Evolutionary conservation across 352 stramenopile species (phyloP).

Genomic region (Phytophthora pluvialis): DNA sequence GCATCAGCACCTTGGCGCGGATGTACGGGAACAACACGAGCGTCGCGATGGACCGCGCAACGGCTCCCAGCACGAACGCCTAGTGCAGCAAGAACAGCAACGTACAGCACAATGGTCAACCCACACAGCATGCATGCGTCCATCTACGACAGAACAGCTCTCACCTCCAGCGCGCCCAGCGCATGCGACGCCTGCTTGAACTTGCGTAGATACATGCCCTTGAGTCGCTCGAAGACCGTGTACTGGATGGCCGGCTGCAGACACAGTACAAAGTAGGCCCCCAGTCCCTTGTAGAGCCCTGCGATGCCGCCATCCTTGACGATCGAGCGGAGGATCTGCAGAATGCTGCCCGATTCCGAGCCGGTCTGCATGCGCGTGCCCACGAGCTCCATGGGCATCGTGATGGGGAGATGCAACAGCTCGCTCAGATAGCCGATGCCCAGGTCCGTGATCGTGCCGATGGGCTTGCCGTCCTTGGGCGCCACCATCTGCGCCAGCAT

Average conservation of each 20-base stretch:
- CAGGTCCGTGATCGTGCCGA: slow-evolving; percentile 74
- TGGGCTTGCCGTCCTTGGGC: slow-evolving; percentile 62
- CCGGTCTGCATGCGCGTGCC: slow-evolving; percentile 87
- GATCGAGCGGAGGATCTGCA: slow-evolving; percentile 70
- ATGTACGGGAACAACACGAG: slow-evolving; percentile 97
- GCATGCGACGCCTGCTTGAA: slow-evolving; percentile 64
- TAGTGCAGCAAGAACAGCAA: slow-evolving; percentile 41
- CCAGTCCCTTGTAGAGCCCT: slow-evolving; percentile 89
- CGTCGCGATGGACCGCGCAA: slow-evolving; percentile 94
- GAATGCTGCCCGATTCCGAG: slow-evolving; percentile 47
- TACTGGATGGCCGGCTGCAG: slow-evolving; percentile 98
- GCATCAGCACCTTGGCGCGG: slow-evolving; percentile 95
- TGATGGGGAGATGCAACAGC: slow-evolving; percentile 77
- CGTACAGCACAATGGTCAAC: slow-evolving; percentile 6
- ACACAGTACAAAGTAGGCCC: slow-evolving; percentile 95
- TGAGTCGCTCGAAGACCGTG: slow-evolving; percentile 95
- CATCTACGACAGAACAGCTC: background rate
- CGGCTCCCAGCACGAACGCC: slow-evolving; percentile 95
- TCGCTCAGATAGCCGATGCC: slow-evolving; percentile 87
- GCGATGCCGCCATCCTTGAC: slow-evolving; percentile 68
- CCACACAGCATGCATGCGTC: background rate
- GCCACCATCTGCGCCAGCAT: slow-evolving; percentile 71
- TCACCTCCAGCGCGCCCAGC: slow-evolving; percentile 74
- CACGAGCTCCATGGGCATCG: slow-evolving; percentile 90
- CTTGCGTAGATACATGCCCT: slow-evolving; percentile 69